Percentiles rank a stretch among this genome's conserved stretches.
Conservation (phyloP, 805 yeast species). For the Wickerhamiella musiphila region DNA sequence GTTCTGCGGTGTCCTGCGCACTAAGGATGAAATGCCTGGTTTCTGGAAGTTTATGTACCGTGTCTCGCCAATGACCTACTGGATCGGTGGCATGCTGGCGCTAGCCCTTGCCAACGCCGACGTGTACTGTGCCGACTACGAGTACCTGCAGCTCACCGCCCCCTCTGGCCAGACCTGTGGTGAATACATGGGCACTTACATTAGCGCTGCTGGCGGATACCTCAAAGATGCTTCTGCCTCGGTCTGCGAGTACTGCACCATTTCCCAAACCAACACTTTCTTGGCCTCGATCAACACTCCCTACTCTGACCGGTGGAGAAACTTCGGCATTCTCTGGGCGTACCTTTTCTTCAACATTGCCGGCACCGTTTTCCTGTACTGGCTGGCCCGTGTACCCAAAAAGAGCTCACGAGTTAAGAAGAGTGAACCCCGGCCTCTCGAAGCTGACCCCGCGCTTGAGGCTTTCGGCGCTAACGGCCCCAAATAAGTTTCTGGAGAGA, state of each 20-base stretch:
- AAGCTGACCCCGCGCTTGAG: slow-evolving; percentile 12
- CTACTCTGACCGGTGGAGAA: slow-evolving; percentile 44
- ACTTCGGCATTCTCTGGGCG: slow-evolving; percentile 43
- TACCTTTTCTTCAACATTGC: slow-evolving; percentile 38
- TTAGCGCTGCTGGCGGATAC: slow-evolving; percentile 36
- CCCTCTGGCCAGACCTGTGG: slow-evolving; percentile 51
- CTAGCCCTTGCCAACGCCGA: slow-evolving; percentile 32
- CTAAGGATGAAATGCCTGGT: slow-evolving; percentile 42
- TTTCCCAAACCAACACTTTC: slow-evolving; percentile 26
- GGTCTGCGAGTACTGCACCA: slow-evolving; percentile 27
- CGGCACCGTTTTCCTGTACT: slow-evolving; percentile 18
- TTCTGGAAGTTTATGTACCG: slow-evolving; percentile 80
- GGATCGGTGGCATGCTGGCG: slow-evolving; percentile 38
- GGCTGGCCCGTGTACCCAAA: slow-evolving; percentile 19
- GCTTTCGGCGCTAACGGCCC: slow-evolving; percentile 5
- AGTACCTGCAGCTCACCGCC: slow-evolving; percentile 34
- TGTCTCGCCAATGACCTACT: slow-evolving; percentile 52
- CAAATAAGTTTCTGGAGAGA: too few relatives aligned
- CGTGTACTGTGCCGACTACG: slow-evolving; percentile 33
- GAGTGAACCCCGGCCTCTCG: slow-evolving; percentile 6
- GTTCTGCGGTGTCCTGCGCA: slow-evolving; percentile 57
- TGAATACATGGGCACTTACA: slow-evolving; percentile 30
- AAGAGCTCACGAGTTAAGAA: slow-evolving; percentile 14
- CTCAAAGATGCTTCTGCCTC: slow-evolving; percentile 34
- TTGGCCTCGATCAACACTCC: slow-evolving; percentile 27